A percentile compares a stretch with the other conserved stretches of the same genome.
These are phyloP conservation scores for Coniochaeta pulveracea DNA, from an alignment of 2,329 filamentous ascomycete genomes.

Conservation along the genomic window DNA sequence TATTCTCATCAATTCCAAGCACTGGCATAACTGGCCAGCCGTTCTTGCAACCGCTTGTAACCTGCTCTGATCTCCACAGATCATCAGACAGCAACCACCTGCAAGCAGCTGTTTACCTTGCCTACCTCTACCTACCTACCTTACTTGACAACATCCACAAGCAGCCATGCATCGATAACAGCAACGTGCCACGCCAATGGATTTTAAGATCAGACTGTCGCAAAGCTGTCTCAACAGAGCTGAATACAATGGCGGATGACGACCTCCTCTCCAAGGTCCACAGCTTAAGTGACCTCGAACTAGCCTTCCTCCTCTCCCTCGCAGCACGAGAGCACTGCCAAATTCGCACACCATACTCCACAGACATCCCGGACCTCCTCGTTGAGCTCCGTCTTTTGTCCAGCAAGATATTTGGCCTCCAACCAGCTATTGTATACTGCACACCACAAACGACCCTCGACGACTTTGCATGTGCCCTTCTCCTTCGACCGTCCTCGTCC, in stretches of 20 bases:
- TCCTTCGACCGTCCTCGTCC: conserved; percentile 26
- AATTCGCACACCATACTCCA: conserved; percentile 54
- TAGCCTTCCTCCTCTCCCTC: conserved; percentile 74
- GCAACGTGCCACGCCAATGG: too few species aligned
- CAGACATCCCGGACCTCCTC: conserved; percentile 54
- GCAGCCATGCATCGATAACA: too few species aligned
- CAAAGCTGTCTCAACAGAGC: too few species aligned
- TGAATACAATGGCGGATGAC: conserved; percentile 45
- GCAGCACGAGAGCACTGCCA: conserved; percentile 79
- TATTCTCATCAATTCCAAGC: too few species aligned
- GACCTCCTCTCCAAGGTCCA: conserved; percentile 59
- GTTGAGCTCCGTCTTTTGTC: conserved; percentile 63
- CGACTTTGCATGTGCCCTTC: conserved; percentile 64
- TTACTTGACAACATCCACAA: too few species aligned
- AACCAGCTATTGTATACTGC: conserved; percentile 61
- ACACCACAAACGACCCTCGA: conserved; percentile 64
- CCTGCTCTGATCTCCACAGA: too few species aligned
- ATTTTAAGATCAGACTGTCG: too few species aligned
- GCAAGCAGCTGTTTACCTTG: too few species aligned
- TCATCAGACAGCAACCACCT: too few species aligned
- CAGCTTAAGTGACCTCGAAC: conserved; percentile 73
- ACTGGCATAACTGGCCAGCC: too few species aligned
- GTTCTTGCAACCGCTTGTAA: too few species aligned
- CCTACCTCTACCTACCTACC: too few species aligned
- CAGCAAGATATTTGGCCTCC: conserved; percentile 60